Percentiles rank a stretch among this genome's conserved stretches.
Conservation (phyloP, 2,329 filamentous ascomycete genomes). For the Biscogniauxia marginata region DNA sequence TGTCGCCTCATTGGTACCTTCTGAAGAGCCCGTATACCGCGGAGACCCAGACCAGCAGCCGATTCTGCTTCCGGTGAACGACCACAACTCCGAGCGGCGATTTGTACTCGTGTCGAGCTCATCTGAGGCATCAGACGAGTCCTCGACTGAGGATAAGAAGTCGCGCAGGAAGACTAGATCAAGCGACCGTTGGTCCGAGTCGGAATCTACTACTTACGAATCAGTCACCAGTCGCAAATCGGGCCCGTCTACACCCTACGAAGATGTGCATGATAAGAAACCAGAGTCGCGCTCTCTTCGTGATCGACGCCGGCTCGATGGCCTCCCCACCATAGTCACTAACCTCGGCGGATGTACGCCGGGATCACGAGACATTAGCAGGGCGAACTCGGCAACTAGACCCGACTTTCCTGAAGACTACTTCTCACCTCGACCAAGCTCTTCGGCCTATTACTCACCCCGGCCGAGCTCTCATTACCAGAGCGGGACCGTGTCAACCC, state of each 20-base stretch:
- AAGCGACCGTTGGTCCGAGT: conserved; percentile 15
- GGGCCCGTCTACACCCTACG: conserved; percentile 27
- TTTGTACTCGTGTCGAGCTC: conserved; percentile 56
- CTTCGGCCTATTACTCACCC: conserved; percentile 1
- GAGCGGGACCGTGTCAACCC: conserved; percentile 44
- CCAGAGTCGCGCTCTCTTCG: conserved; percentile 17
- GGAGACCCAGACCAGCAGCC: conserved; percentile 69
- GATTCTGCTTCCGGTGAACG: conserved; percentile 62
- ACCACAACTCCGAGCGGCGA: conserved; percentile 61
- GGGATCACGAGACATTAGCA: conserved; percentile 18
- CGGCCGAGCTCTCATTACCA: conserved; percentile 20
- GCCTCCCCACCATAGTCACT: conserved; percentile 33
- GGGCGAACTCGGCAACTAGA: conserved; percentile 26
- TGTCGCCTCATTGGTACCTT: conserved; percentile 31
- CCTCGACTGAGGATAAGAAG: conserved; percentile 21
- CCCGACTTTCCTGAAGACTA: conserved; percentile 34
- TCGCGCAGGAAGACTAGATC: conserved; percentile 16
- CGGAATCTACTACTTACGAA: conserved; percentile 33
- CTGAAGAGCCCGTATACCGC: conserved; percentile 58
- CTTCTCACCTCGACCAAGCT: conserved; percentile 28
- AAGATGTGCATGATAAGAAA: conserved; percentile 26
- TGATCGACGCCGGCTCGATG: conserved; percentile 27
- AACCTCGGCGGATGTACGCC: conserved; percentile 15
- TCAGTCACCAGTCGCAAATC: conserved; percentile 45
- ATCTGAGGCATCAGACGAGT: conserved; percentile 31